Conservation (phyloP, 2,329 filamentous ascomycete genomes). For the Colletotrichum sp. region DNA sequence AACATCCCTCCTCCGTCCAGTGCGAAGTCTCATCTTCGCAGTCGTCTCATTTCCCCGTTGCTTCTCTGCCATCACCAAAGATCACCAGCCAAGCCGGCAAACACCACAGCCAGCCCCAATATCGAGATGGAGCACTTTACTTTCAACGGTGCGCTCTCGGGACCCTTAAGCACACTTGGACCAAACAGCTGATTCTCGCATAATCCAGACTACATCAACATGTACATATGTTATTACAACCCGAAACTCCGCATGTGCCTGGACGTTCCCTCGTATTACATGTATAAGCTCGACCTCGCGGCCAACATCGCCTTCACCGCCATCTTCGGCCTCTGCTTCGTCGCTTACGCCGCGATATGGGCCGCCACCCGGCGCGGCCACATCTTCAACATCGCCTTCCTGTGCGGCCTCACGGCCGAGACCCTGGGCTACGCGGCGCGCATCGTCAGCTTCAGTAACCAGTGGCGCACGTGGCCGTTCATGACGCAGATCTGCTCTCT, state of each 20-base stretch:
- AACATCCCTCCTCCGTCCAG: neutral
- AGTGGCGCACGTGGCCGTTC: constrained; percentile 52
- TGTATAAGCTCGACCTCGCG: constrained; percentile 57
- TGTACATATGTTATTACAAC: constrained; percentile 31
- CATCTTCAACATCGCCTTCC: constrained; percentile 58
- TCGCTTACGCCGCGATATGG: constrained; percentile 45
- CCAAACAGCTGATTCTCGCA: neutral
- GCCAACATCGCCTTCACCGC: constrained; percentile 58
- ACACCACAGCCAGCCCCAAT: neutral
- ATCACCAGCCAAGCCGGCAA: neutral
- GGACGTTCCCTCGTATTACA: constrained; percentile 45
- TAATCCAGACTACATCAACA: neutral
- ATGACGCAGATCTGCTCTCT: constrained; percentile 65
- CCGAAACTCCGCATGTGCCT: constrained; percentile 31
- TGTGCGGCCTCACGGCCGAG: constrained; percentile 58
- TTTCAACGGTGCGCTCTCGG: neutral
- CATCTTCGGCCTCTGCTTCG: constrained; percentile 51
- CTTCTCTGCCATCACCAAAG: neutral
- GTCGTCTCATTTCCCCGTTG: neutral
- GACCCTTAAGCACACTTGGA: neutral
- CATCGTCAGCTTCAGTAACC: constrained; percentile 58
- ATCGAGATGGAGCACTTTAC: neutral
- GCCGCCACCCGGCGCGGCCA: constrained; percentile 50
- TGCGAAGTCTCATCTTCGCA: neutral
- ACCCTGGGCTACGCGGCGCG: constrained; percentile 65